These are phyloP conservation scores for Prillingera fragicola DNA, from an alignment of 1,284 basidiomycete genomes.

Conservation along the genomic window DNA sequence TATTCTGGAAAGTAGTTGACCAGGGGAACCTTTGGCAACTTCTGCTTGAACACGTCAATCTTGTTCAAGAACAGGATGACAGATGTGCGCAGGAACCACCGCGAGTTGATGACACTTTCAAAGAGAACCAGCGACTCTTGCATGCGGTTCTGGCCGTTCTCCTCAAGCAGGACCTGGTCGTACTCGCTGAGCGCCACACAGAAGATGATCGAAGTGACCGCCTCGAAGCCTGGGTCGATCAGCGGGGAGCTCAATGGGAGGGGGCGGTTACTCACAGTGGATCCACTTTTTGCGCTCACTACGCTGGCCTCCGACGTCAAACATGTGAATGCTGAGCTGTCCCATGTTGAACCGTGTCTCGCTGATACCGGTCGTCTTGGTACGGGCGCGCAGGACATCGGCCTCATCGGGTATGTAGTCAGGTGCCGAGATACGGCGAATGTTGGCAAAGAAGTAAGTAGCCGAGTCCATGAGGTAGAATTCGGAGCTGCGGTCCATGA, in stretches of 20 bases:
- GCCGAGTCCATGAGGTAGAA: constrained; percentile 98
- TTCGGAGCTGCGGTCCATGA: constrained; percentile 81
- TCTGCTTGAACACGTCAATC: constrained; percentile 92
- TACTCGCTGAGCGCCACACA: constrained; percentile 91
- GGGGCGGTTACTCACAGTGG: constrained; percentile 55
- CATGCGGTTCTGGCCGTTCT: constrained; percentile 81
- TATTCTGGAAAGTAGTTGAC: constrained; percentile 93
- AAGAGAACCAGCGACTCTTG: constrained; percentile 87
- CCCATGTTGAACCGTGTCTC: constrained; percentile 66
- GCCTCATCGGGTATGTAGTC: constrained; percentile 82
- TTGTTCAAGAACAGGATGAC: constrained; percentile 94
- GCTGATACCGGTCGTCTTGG: constrained; percentile 87
- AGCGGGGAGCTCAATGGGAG: neutral
- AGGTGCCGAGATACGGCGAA: constrained; percentile 69
- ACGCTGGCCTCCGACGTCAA: constrained; percentile 88
- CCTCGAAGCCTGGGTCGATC: constrained; percentile 61
- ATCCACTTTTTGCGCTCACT: constrained; percentile 95
- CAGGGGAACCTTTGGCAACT: constrained; percentile 78
- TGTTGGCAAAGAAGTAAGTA: constrained; percentile 83
- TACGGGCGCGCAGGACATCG: constrained; percentile 81
- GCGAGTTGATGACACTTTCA: constrained; percentile 93
- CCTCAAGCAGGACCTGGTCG: constrained; percentile 79
- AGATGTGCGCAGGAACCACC: constrained; percentile 90
- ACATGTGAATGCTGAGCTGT: constrained; percentile 61
- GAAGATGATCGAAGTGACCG: constrained; percentile 91